These are phyloP conservation scores for Mycocentrospora acerina DNA, from an alignment of 2,329 filamentous ascomycete genomes.

Conservation along the genomic window DNA sequence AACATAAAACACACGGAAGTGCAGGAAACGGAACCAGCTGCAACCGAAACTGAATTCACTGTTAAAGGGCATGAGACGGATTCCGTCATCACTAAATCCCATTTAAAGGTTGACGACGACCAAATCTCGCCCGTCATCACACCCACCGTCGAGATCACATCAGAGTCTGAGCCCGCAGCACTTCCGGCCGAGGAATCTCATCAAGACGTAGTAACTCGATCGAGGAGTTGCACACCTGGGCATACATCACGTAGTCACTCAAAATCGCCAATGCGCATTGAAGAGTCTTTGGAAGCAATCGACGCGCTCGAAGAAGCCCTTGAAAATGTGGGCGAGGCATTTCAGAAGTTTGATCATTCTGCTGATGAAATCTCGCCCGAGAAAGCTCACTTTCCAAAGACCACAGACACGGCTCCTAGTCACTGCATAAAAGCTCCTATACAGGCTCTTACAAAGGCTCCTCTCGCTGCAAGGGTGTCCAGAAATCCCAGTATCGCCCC, in stretches of 20 bases:
- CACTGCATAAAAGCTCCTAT: slow-evolving; percentile 1
- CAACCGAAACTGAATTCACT: slow-evolving; percentile 7
- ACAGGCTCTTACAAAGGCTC: slow-evolving; percentile 2
- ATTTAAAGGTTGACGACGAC: too few species aligned
- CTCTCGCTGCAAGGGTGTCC: slow-evolving; percentile 23
- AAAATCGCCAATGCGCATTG: slow-evolving; percentile 39
- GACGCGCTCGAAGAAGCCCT: slow-evolving; percentile 56
- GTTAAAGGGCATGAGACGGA: slow-evolving; percentile 6
- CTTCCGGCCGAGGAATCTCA: slow-evolving; percentile 27
- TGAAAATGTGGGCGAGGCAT: slow-evolving; percentile 47
- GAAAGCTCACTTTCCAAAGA: slow-evolving; percentile 15
- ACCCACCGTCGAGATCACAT: slow-evolving; percentile 21
- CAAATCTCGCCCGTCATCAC: not conserved
- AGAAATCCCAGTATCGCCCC: slow-evolving; percentile 26
- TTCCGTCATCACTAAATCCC: slow-evolving; percentile 1
- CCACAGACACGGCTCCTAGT: not conserved
- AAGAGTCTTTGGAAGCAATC: slow-evolving; percentile 53
- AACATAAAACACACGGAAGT: not conserved
- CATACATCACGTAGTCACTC: slow-evolving; percentile 26
- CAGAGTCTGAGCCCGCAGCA: slow-evolving; percentile 32
- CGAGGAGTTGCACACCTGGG: slow-evolving; percentile 21
- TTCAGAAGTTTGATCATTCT: slow-evolving; percentile 38
- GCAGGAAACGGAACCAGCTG: not conserved
- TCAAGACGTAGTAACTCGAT: slow-evolving; percentile 25
- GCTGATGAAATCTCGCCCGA: slow-evolving; percentile 34